These are phyloP conservation scores for Fusarium verticillioides DNA, from an alignment of 2,329 filamentous ascomycete species.

Conservation along the genomic window DNA sequence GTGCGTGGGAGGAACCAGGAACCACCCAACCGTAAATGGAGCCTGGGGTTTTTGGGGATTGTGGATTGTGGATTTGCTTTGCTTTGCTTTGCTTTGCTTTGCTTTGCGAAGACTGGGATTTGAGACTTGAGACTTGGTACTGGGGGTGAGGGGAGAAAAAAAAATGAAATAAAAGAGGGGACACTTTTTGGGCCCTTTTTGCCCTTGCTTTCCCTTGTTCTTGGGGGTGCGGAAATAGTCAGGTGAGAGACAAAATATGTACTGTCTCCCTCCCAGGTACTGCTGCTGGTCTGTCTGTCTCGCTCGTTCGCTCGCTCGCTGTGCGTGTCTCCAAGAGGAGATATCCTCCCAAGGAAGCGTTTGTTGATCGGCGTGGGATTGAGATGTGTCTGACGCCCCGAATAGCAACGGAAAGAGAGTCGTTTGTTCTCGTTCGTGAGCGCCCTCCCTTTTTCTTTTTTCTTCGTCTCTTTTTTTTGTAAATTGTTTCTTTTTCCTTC, in stretches of 20 bases:
- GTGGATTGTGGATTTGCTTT: constrained; percentile 34
- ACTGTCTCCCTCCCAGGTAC: constrained; percentile 12
- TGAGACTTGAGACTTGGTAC: constrained; percentile 25
- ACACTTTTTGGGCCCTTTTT: constrained; percentile 29
- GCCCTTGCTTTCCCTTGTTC: constrained; percentile 15
- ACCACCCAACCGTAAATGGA: constrained; percentile 40
- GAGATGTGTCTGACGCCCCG: not conserved
- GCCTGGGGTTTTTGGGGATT: constrained; percentile 39
- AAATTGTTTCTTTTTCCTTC: not conserved
- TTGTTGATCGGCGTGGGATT: not conserved
- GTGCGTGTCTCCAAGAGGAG: constrained; percentile 20
- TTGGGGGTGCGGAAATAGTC: constrained; percentile 38
- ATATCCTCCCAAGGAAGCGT: constrained; percentile 5
- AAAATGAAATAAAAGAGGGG: constrained; percentile 31
- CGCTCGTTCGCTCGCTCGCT: not conserved
- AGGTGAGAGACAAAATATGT: constrained; percentile 34
- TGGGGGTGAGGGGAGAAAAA: constrained; percentile 31
- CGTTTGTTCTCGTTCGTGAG: not conserved
- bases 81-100: constrained; percentile 8
- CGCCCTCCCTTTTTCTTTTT: not conserved
- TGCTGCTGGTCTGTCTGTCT: not conserved
- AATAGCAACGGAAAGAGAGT: not conserved
- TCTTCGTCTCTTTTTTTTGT: not conserved
- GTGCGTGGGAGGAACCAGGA: constrained; percentile 38
- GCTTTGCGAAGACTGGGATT: constrained; percentile 27